phyloP scores from a whole-genome alignment of 2,329 filamentous ascomycete genomes.

The Exophiala viscosa region DNA sequence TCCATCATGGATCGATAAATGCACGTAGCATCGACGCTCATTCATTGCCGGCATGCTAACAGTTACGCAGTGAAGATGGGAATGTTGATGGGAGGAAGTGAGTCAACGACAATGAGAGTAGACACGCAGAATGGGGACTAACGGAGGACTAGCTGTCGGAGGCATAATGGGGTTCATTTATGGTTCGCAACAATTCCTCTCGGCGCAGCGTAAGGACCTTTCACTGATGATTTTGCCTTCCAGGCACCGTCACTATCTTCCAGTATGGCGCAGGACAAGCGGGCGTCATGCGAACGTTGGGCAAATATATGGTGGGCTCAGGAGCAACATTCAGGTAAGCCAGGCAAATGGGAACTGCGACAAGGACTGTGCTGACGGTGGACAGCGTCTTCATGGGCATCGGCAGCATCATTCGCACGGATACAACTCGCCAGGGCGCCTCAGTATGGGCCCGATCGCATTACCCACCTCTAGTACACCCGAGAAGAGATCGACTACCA shows the following conservation, averaged over 20 bases:
- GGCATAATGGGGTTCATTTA: slow-evolving; percentile 97
- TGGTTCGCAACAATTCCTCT: slow-evolving; percentile 53
- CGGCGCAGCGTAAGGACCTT: not conserved
- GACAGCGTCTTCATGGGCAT: slow-evolving; percentile 91
- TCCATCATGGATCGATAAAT: slow-evolving; percentile 68
- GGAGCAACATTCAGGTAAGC: slow-evolving; percentile 90
- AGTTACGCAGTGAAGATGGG: slow-evolving; percentile 81
- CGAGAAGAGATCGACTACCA: slow-evolving; percentile 36
- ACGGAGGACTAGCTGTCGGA: slow-evolving; percentile 68
- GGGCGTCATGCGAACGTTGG: slow-evolving; percentile 87
- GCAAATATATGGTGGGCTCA: slow-evolving; percentile 94
- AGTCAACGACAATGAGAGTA: slow-evolving; percentile 38
- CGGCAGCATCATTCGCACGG: slow-evolving; percentile 90
- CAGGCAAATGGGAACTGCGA: slow-evolving; percentile 1
- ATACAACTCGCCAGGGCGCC: slow-evolving; percentile 71
- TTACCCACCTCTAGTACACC: slow-evolving; percentile 68
- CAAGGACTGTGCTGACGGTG: slow-evolving; percentile 36
- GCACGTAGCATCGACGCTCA: slow-evolving; percentile 43
- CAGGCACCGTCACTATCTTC: slow-evolving; percentile 90
- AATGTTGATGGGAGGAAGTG: slow-evolving; percentile 97
- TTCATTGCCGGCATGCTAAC: slow-evolving; percentile 31
- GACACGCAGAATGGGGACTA: slow-evolving; percentile 5
- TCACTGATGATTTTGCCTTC: slow-evolving; percentile 21
- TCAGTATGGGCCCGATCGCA: slow-evolving; percentile 73
- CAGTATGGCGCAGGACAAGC: slow-evolving; percentile 90